These are phyloP conservation scores for Colletotrichum tropicale DNA, from an alignment of 2,329 filamentous ascomycete genomes.

Conservation along the genomic window DNA sequence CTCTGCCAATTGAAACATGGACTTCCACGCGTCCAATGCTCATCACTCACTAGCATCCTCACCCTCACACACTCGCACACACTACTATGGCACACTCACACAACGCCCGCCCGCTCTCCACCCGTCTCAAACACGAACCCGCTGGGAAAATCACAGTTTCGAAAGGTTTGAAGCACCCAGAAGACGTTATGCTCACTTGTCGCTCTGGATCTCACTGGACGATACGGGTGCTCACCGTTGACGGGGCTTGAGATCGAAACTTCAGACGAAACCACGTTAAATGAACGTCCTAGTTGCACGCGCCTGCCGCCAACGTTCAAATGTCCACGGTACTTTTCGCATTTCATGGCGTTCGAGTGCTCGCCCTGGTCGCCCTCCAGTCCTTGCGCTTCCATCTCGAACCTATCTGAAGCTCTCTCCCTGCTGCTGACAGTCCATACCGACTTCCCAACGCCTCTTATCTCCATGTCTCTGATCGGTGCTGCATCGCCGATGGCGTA, in stretches of 20 bases:
- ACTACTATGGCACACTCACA: background rate
- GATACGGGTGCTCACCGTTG: background rate
- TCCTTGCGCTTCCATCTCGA: background rate
- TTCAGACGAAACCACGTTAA: constrained; percentile 16
- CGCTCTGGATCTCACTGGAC: background rate
- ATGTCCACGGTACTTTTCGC: constrained; percentile 5
- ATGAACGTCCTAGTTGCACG: background rate
- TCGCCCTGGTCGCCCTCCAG: background rate
- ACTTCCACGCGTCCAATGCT: constrained; percentile 6
- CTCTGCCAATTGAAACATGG: constrained; percentile 15
- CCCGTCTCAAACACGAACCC: constrained; percentile 14
- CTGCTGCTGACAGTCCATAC: background rate
- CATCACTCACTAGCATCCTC: background rate
- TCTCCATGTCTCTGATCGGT: background rate
- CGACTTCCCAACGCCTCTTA: background rate
- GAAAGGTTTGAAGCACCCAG: constrained; percentile 8
- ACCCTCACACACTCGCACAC: background rate
- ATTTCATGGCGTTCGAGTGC: background rate
- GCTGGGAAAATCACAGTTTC: constrained; percentile 12
- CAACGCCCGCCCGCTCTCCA: constrained; percentile 1
- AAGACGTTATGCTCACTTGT: background rate
- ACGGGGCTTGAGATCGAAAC: background rate
- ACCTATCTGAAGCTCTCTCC: background rate
- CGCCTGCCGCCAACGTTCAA: background rate
- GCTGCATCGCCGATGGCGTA: background rate